These are phyloP conservation scores for Escovopsis sp. DNA, from an alignment of 2,329 filamentous ascomycete genomes.

Conservation along the genomic window DNA sequence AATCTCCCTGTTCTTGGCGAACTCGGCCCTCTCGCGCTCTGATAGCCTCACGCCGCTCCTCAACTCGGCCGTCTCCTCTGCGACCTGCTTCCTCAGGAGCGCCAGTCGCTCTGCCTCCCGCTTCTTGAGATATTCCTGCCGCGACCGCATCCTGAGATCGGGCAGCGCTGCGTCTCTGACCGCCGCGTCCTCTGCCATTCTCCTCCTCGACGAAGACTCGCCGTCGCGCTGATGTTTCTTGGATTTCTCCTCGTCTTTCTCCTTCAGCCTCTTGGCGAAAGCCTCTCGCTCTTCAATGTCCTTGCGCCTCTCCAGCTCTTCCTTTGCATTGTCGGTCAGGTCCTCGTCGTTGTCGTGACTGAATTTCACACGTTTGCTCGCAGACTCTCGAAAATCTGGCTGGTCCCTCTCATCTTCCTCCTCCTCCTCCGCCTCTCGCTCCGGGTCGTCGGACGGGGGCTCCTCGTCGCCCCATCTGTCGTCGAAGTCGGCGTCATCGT, in stretches of 20 bases:
- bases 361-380: conserved; percentile 55
- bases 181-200: conserved; percentile 37
- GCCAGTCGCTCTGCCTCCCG: conserved; percentile 74
- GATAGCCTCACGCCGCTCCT: conserved; percentile 62
- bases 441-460: conserved; percentile 26
- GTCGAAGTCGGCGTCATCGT: conserved; percentile 42
- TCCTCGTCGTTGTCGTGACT: conserved; percentile 38
- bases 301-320: conserved; percentile 43
- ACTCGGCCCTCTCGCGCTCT: conserved; percentile 69
- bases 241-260: conserved; percentile 54
- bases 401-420: conserved; percentile 18
- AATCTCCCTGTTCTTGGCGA: conserved; percentile 75
- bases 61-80: conserved; percentile 72
- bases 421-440: conserved; percentile 28
- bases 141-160: conserved; percentile 67
- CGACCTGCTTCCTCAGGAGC: conserved; percentile 77
- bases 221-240: conserved; percentile 52
- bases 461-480: conserved; percentile 77
- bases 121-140: conserved; percentile 90
- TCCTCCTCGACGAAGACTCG: conserved; percentile 41
- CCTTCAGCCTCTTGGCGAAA: conserved; percentile 60
- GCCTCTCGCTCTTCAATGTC: conserved; percentile 66
- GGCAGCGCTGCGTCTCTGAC: conserved; percentile 58
- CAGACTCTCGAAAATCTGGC: conserved; percentile 51
- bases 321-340: conserved; percentile 44